Percentiles rank a stretch among this genome's conserved stretches.
phyloP scores from a whole-genome alignment of 257 asterid genomes.

The Petunia axillaris region DNA sequence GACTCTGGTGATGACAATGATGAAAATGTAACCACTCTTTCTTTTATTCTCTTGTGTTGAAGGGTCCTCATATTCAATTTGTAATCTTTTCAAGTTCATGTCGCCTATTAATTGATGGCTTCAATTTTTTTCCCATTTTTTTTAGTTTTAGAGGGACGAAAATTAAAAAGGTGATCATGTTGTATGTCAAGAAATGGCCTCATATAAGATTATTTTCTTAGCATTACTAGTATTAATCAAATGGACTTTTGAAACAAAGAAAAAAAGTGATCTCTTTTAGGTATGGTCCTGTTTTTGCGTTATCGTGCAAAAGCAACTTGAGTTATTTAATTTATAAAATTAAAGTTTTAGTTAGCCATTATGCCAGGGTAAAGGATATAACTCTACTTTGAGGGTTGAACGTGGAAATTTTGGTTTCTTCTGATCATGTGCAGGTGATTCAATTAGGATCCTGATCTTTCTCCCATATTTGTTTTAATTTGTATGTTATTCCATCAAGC shows the following conservation, averaged over 20 bases:
- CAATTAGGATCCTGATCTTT: neutral
- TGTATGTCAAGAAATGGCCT: neutral
- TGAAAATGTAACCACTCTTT: slow-evolving; percentile 47
- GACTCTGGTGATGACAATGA: slow-evolving; percentile 79
- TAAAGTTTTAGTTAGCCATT: neutral
- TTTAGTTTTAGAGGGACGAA: neutral
- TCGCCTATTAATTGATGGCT: neutral
- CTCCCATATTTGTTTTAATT: neutral
- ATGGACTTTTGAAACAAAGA: neutral
- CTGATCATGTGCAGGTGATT: neutral
- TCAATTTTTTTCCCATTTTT: neutral
- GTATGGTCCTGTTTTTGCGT: too few species aligned
- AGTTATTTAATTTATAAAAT: too few species aligned
- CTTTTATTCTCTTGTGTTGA: neutral
- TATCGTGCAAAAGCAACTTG: too few species aligned
- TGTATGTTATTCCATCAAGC: neutral
- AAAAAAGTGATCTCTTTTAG: neutral
- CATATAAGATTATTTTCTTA: neutral
- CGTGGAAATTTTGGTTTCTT: neutral
- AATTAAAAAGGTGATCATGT: neutral
- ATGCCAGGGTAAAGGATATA: neutral
- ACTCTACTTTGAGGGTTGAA: neutral
- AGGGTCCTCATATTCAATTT: neutral
- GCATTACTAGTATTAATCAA: neutral
- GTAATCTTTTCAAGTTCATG: neutral